Evolutionary conservation across 169 alveolate species (phyloP).

Genomic region (Plasmodium sp.): DNA sequence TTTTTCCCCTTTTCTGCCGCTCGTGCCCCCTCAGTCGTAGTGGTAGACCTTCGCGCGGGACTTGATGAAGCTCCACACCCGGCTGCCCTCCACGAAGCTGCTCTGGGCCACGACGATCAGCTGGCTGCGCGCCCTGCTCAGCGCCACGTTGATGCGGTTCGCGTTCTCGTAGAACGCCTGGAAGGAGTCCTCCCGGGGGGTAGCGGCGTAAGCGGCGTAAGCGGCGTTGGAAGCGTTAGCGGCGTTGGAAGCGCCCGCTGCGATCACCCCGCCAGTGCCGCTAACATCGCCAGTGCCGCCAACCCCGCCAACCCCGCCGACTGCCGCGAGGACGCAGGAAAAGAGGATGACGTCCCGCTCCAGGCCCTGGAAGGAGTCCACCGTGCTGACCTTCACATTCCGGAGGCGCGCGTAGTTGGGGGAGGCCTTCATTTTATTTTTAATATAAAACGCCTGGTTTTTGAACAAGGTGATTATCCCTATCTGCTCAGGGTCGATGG

Average conservation of each 20-base stretch:
- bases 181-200: not conserved
- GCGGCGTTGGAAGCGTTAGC: too few relatives aligned
- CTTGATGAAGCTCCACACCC: constrained; percentile 59
- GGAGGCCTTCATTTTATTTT: constrained; percentile 8
- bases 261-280: too few relatives aligned
- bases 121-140: constrained; percentile 61
- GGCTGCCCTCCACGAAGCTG: constrained; percentile 29
- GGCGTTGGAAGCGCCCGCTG: too few relatives aligned
- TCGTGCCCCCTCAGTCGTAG: not conserved
- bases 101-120: constrained; percentile 70
- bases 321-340: constrained; percentile 14
- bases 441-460: constrained; percentile 10
- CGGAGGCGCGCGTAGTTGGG: not conserved
- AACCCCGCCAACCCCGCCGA: not conserved
- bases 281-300: too few relatives aligned
- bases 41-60: constrained; percentile 8
- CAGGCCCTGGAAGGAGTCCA: constrained; percentile 73
- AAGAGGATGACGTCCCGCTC: constrained; percentile 59
- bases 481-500: constrained; percentile 38
- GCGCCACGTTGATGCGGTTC: constrained; percentile 69
- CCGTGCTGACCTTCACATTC: constrained; percentile 59
- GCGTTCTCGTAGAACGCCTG: constrained; percentile 33
- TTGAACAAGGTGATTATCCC: constrained; percentile 19
- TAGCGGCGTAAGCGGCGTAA: too few relatives aligned
- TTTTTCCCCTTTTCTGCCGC: not conserved